A percentile compares a stretch with the other conserved stretches of the same genome.
Conservation (phyloP, 176 grass and related monocot genomes). For the Zoysia pacifica region DNA sequence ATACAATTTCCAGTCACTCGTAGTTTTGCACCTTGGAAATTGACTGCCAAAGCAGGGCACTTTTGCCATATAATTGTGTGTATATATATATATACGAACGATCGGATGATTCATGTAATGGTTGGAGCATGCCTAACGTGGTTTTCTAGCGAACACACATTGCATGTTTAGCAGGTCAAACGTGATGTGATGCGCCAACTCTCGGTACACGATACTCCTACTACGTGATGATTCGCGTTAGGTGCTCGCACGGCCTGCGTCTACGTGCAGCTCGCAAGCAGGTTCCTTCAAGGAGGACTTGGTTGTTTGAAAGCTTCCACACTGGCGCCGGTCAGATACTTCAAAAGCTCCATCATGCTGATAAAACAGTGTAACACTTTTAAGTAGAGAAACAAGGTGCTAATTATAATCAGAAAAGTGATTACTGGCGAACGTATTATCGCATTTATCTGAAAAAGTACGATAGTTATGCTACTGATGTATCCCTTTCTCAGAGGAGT, state of each 20-base stretch:
- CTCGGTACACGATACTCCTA: neutral
- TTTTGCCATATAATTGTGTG: neutral
- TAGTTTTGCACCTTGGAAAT: too few relatives aligned
- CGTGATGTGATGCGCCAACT: conserved; percentile 40
- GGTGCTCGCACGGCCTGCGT: conserved; percentile 36
- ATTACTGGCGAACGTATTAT: neutral
- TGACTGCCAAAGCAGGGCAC: neutral
- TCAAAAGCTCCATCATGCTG: neutral
- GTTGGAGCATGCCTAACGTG: neutral
- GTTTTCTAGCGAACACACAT: conserved; percentile 24
- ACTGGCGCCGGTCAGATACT: conserved; percentile 3
- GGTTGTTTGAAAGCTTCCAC: conserved; percentile 25
- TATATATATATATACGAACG: neutral
- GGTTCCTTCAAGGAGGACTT: conserved; percentile 32
- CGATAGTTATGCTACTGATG: too few relatives aligned
- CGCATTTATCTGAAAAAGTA: too few relatives aligned
- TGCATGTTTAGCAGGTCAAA: conserved; percentile 33
- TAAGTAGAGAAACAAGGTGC: neutral
- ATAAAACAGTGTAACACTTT: neutral
- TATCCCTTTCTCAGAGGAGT: too few relatives aligned
- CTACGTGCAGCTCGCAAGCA: conserved; percentile 25
- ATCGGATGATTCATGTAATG: conserved; percentile 17
- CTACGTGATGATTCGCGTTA: conserved; percentile 39
- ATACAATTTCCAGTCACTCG: too few relatives aligned
- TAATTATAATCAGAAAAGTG: neutral